Evolutionary conservation across 1,284 basidiomycete species (phyloP).

Genomic region (Ceratobasidium sp.): DNA sequence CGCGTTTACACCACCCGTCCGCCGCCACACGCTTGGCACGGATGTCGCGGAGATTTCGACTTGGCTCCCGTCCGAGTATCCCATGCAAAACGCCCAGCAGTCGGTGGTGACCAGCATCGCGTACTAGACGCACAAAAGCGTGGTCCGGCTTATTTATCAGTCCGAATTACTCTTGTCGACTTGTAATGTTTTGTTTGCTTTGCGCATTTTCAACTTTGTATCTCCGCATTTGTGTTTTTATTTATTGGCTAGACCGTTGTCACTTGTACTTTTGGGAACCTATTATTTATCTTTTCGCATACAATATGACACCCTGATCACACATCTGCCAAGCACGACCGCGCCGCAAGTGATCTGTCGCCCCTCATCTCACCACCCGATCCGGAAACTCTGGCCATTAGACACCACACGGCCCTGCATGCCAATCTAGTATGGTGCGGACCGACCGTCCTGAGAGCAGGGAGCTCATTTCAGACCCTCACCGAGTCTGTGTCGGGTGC

Average conservation of each 20-base stretch:
- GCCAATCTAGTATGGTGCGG: background rate
- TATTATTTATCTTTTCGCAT: slow-evolving; percentile 39
- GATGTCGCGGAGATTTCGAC: slow-evolving; percentile 31
- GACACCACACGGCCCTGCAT: background rate
- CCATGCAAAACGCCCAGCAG: slow-evolving; percentile 29
- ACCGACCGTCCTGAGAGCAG: slow-evolving; percentile 9
- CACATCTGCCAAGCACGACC: slow-evolving; percentile 20
- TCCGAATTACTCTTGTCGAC: slow-evolving; percentile 34
- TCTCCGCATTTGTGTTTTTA: slow-evolving; percentile 30
- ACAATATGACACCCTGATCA: slow-evolving; percentile 22
- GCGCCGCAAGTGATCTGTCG: slow-evolving; percentile 21
- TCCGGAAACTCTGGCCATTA: slow-evolving; percentile 28
- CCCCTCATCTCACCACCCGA: slow-evolving; percentile 13
- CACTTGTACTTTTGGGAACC: slow-evolving; percentile 40
- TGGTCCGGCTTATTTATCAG: too few species aligned
- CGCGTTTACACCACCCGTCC: slow-evolving; percentile 16
- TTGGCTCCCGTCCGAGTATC: slow-evolving; percentile 20
- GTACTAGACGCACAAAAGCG: slow-evolving; percentile 31
- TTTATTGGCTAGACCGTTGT: slow-evolving; percentile 41
- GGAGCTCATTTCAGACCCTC: slow-evolving; percentile 28
- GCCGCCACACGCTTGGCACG: slow-evolving; percentile 34
- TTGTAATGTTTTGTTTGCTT: slow-evolving; percentile 37
- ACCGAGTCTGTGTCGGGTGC: slow-evolving; percentile 40
- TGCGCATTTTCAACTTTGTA: slow-evolving; percentile 38
- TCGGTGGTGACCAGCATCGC: slow-evolving; percentile 20